These are phyloP conservation scores for Pulveroboletus sp. DNA, from an alignment of 768 basidiomycete species.

Conservation along the genomic window DNA sequence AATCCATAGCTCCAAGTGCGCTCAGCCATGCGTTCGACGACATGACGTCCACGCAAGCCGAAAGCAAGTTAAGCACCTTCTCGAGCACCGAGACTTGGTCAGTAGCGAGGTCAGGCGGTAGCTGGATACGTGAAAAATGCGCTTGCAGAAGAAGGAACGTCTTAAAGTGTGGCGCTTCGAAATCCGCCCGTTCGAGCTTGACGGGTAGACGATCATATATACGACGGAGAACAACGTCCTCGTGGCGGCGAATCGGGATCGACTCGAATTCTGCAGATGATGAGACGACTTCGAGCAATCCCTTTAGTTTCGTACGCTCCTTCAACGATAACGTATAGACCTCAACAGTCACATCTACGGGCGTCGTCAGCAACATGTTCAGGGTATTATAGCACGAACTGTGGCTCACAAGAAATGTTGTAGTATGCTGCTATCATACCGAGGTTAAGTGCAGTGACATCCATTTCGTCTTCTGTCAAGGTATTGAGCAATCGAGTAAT, in stretches of 20 bases:
- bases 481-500: not conserved
- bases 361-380: not conserved
- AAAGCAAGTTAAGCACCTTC: conserved; percentile 86
- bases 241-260: conserved; percentile 93
- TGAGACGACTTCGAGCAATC: conserved; percentile 92
- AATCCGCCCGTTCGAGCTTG: conserved; percentile 80
- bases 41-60: conserved; percentile 97
- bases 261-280: conserved; percentile 95
- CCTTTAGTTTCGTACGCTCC: conserved; percentile 95
- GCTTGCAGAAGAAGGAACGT: conserved; percentile 95
- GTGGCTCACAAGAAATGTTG: conserved; percentile 77
- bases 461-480: conserved; percentile 79
- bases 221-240: conserved; percentile 75
- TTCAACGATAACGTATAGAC: conserved; percentile 94
- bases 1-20: conserved; percentile 94
- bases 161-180: conserved; percentile 96
- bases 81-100: conserved; percentile 86
- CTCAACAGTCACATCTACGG: conserved; percentile 87
- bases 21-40: conserved; percentile 94
- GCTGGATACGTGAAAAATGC: conserved; percentile 88
- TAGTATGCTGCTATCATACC: conserved; percentile 99
- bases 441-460: conserved; percentile 84
- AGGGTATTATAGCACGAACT: not conserved
- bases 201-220: conserved; percentile 97
- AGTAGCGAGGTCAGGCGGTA: conserved; percentile 90